Evolutionary conservation across 1,284 basidiomycete genomes (phyloP).

Genomic region (Heterobasidion irregulare): DNA sequence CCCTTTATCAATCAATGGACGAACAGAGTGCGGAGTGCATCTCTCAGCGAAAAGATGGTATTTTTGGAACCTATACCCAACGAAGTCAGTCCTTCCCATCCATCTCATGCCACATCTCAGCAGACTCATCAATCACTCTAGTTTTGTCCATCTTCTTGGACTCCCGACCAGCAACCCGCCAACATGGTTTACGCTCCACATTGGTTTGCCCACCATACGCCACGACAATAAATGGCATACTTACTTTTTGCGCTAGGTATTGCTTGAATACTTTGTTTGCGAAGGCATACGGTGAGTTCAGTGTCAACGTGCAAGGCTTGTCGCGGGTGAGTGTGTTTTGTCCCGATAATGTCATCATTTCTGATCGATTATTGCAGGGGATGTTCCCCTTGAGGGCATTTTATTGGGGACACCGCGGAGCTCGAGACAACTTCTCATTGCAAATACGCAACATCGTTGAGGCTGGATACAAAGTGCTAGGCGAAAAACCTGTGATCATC

Average conservation of each 20-base stretch:
- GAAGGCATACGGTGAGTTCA: slow-evolving; percentile 77
- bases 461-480: slow-evolving; percentile 56
- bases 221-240: background rate
- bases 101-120: too few species aligned
- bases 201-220: slow-evolving; percentile 43
- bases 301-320: slow-evolving; percentile 85
- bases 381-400: slow-evolving; percentile 76
- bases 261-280: slow-evolving; percentile 81
- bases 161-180: slow-evolving; percentile 44
- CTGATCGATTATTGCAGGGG: slow-evolving; percentile 40
- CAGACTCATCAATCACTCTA: slow-evolving; percentile 17
- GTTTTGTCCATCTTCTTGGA: slow-evolving; percentile 79
- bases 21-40: slow-evolving; percentile 44
- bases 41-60: slow-evolving; percentile 54
- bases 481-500: slow-evolving; percentile 75
- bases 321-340: slow-evolving; percentile 49
- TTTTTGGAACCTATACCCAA: slow-evolving; percentile 87
- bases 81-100: slow-evolving; percentile 46
- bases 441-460: slow-evolving; percentile 80
- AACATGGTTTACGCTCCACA: slow-evolving; percentile 89
- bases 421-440: slow-evolving; percentile 71
- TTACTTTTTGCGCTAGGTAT: slow-evolving; percentile 51
- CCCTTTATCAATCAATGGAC: slow-evolving; percentile 77
- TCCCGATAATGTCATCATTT: background rate
- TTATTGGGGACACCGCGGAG: slow-evolving; percentile 81